phyloP scores from a whole-genome alignment of 2,329 filamentous ascomycete species.

The Cladosporium sp. region DNA sequence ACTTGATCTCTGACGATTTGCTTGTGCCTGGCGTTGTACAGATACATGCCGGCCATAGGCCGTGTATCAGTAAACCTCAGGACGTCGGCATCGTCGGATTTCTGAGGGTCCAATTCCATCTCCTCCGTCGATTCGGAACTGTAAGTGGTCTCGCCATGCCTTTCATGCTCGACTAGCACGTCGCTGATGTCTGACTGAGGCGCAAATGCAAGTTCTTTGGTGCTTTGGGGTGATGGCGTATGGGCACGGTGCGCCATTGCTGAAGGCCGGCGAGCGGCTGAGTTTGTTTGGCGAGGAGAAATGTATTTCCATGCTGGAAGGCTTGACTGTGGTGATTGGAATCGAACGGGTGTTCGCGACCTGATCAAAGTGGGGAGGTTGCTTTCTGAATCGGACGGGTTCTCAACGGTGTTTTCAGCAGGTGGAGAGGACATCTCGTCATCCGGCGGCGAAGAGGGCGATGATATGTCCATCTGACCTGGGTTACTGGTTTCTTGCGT shows the following conservation, averaged over 20 bases:
- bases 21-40: neutral
- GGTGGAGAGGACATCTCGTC: too few species aligned
- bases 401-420: too few species aligned
- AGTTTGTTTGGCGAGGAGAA: neutral
- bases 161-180: neutral
- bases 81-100: neutral
- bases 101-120: neutral
- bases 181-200: neutral
- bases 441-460: too few species aligned
- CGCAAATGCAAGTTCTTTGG: neutral
- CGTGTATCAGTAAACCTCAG: neutral
- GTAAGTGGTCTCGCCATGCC: constrained; percentile 4
- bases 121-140: neutral
- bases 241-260: constrained; percentile 2
- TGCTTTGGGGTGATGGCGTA: neutral
- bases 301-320: neutral
- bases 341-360: neutral
- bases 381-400: too few species aligned
- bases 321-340: neutral
- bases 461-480: too few species aligned
- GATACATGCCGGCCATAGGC: neutral
- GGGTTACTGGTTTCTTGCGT: too few species aligned
- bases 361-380: neutral
- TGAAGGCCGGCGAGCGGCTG: neutral
- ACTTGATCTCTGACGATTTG: neutral